Percentiles rank a stretch among this genome's conserved stretches.
Evolutionary conservation across 2,329 filamentous ascomycete species (phyloP).

Genomic region (Cercospora sojina): DNA sequence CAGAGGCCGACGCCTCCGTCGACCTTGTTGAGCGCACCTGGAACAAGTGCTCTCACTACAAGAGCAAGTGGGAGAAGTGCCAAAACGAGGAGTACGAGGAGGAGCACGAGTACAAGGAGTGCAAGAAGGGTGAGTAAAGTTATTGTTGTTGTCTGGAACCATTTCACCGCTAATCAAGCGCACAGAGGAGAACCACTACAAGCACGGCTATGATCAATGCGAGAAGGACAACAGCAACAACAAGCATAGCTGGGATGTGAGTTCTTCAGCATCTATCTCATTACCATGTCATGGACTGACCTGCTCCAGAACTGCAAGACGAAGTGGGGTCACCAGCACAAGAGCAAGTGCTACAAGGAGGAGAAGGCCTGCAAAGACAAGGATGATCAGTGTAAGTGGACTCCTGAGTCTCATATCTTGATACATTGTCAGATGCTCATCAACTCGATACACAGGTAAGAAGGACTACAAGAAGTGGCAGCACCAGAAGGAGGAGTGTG

Average conservation of each 20-base stretch:
- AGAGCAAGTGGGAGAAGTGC: constrained; percentile 8
- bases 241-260: constrained; percentile 1
- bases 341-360: constrained; percentile 2
- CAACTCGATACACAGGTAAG: neutral
- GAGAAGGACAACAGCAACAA: constrained; percentile 7
- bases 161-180: neutral
- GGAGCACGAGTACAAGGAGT: constrained; percentile 9
- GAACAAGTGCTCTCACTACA: neutral
- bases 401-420: neutral
- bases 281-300: neutral
- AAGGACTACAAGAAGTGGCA: constrained; percentile 5
- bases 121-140: constrained; percentile 7
- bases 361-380: constrained; percentile 6
- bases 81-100: constrained; percentile 6
- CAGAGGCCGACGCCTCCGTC: constrained; percentile 1
- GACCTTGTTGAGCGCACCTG: constrained; percentile 7
- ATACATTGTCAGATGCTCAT: neutral
- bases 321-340: constrained; percentile 1
- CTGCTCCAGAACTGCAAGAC: neutral
- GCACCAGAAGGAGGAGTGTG: neutral
- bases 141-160: neutral
- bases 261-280: neutral
- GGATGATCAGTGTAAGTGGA: constrained; percentile 3
- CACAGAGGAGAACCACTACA: constrained; percentile 5
- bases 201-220: constrained; percentile 9